These are phyloP conservation scores for Paramarasmius palmivorus DNA, from an alignment of 1,284 basidiomycete genomes.

Conservation along the genomic window DNA sequence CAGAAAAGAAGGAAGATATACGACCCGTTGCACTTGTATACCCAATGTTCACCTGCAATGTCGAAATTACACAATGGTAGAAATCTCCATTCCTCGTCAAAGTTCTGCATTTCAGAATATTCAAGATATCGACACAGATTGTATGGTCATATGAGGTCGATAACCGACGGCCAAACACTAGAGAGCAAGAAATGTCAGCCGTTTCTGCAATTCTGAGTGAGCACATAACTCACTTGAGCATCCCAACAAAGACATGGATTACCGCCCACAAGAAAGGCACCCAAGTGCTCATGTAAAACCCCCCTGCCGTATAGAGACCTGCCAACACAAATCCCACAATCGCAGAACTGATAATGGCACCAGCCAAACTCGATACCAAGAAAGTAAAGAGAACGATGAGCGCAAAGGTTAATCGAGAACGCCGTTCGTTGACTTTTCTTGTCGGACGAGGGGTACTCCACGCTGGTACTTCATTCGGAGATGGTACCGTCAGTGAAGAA, in stretches of 20 bases:
- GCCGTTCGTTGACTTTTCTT: constrained; percentile 34
- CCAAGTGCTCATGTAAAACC: constrained; percentile 78
- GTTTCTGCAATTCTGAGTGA: constrained; percentile 1
- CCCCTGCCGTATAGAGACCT: constrained; percentile 67
- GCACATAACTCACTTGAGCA: constrained; percentile 54
- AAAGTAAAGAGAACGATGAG: constrained; percentile 67
- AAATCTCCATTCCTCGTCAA: too few relatives aligned
- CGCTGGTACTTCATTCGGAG: too few relatives aligned
- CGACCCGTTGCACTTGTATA: too few relatives aligned
- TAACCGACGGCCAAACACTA: constrained; percentile 60
- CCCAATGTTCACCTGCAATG: too few relatives aligned
- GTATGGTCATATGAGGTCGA: constrained; percentile 48
- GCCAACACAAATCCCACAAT: constrained; percentile 72
- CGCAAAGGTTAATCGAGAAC: constrained; percentile 63
- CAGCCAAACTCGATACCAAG: constrained; percentile 52
- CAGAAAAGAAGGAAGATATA: too few relatives aligned
- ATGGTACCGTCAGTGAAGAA: background rate
- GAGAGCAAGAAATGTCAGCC: constrained; percentile 1
- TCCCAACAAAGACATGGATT: constrained; percentile 66
- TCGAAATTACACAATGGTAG: too few relatives aligned
- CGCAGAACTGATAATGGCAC: constrained; percentile 69
- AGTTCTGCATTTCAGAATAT: too few relatives aligned
- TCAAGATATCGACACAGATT: constrained; percentile 4
- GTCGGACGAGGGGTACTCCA: background rate
- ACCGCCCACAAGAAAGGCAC: constrained; percentile 78